Evolutionary conservation across 2,329 filamentous ascomycete species (phyloP).

Genomic region (Aspergillus sp.): DNA sequence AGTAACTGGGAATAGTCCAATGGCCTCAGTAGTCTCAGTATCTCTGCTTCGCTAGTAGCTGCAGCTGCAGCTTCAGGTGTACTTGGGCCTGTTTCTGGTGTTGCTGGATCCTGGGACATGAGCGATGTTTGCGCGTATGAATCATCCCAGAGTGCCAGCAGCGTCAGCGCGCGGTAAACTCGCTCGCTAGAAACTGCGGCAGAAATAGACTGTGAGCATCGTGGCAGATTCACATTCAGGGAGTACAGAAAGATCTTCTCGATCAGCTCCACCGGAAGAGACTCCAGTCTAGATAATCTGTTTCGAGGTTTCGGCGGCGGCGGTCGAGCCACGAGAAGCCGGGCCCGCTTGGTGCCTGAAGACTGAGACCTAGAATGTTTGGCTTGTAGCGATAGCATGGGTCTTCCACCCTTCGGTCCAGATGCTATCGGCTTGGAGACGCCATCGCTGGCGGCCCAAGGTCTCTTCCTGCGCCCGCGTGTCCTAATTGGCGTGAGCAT

Average conservation of each 20-base stretch:
- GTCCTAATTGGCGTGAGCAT: slow-evolving; percentile 33
- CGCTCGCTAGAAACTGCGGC: slow-evolving; percentile 40
- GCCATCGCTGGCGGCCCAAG: slow-evolving; percentile 2
- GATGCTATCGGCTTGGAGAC: slow-evolving; percentile 10
- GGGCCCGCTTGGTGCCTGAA: slow-evolving; percentile 14
- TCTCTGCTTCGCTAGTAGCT: slow-evolving; percentile 2
- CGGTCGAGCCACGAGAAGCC: slow-evolving; percentile 7
- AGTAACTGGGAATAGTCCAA: slow-evolving; percentile 33
- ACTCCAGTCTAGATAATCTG: slow-evolving; percentile 41
- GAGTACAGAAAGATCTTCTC: slow-evolving; percentile 53
- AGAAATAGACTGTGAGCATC: slow-evolving; percentile 43
- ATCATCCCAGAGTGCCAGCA: slow-evolving; percentile 43
- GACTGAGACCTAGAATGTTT: slow-evolving; percentile 11
- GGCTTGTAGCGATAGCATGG: slow-evolving; percentile 14
- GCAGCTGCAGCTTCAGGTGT: not conserved
- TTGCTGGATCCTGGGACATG: not conserved
- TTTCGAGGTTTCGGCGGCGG: slow-evolving; percentile 6
- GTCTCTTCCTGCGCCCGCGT: slow-evolving; percentile 28
- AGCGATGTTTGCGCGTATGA: not conserved
- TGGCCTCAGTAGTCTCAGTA: slow-evolving; percentile 35
- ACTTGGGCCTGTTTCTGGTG: not conserved
- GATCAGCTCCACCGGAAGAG: slow-evolving; percentile 52
- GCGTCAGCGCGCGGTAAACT: slow-evolving; percentile 42
- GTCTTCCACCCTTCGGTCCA: slow-evolving; percentile 17
- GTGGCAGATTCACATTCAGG: slow-evolving; percentile 46